Base-by-base conservation (phyloP, 345 rosid species). In the Heritiera littoralis region DNA sequence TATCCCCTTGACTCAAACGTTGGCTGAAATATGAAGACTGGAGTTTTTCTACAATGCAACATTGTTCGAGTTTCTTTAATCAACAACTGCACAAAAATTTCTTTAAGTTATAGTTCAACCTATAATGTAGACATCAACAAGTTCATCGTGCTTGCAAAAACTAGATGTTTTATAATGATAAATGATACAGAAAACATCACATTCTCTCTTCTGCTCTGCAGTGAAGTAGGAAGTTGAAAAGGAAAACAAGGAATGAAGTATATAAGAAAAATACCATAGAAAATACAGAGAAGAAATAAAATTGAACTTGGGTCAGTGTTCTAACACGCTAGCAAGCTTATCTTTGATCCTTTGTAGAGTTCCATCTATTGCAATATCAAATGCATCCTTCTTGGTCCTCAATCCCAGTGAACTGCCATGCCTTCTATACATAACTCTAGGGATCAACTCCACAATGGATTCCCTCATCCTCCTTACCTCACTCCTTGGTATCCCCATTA, bases 341-440 rank as follows among this genome's bases (percentile, higher is more conserved):
- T 90, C 70, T 49, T 78, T 83, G 76, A 96, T 91, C 83, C 82
- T 92, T 61, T 84, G 68, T 83, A 92, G 75, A 72, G 87, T 86
- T 46, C 91, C 89, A 66, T 95, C 97, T 14, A 95, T 81, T 8
- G 99, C 95, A 40, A 90, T 81, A 80, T 95, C 99, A 82, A 94
- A 89, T 23, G 99, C 98, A 86, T 96, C 99, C 88, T 89, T 89
- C 67, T 74, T 84, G 15, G 79, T 78, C 86, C 86, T 92, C 78
- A 89, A 78, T 1, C 88, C 94, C 64, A 86, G 43, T 1, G 93
- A 89, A 81, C 94, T 90, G 7, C 92, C 98, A 86, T 94, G 99
- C 74, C 87, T 87, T 80, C 97, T 89, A 68, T 95, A 95, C 83
- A 82, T 88, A 38, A 94, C 80, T 74, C 89, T 88, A 0, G 95